phyloP scores from a whole-genome alignment of 352 stramenopile genomes.

The Globisporangium barbulae region DNA sequence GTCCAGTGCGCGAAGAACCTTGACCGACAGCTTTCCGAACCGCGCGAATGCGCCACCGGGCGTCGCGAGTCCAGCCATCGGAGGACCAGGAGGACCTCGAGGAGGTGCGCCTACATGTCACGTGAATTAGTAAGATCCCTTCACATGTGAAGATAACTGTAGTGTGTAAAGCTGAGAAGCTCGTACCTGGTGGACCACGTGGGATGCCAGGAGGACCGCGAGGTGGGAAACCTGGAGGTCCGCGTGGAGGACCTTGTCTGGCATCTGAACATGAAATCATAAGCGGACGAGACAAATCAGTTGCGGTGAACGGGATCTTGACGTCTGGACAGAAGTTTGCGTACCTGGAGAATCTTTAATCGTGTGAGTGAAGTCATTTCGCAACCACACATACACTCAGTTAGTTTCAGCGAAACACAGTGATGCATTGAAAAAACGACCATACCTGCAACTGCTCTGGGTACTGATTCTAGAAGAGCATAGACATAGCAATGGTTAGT shows the following conservation, averaged over 20 bases:
- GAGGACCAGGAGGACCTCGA: constrained; percentile 13
- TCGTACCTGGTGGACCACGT: constrained; percentile 11
- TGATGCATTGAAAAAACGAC: too few species aligned
- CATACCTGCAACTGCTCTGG: constrained; percentile 1
- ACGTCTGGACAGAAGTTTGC: background rate
- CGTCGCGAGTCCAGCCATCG: constrained; percentile 20
- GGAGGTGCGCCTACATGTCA: constrained; percentile 13
- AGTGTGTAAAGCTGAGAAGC: background rate
- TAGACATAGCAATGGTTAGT: background rate
- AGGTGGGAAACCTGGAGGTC: constrained; percentile 11
- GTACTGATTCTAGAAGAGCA: background rate
- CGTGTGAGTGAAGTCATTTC: background rate
- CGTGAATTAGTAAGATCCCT: background rate
- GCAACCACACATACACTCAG: background rate
- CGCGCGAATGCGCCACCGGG: constrained; percentile 63
- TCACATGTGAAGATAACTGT: background rate
- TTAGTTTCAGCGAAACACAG: background rate
- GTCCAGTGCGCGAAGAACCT: constrained; percentile 88
- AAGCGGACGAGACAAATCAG: too few species aligned
- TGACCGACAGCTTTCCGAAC: constrained; percentile 91
- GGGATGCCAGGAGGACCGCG: constrained; percentile 14
- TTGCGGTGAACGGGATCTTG: background rate
- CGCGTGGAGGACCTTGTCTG: constrained; percentile 6
- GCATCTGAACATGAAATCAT: background rate
- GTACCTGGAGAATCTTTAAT: constrained; percentile 10